These are phyloP conservation scores for Mycosphaerella sp. DNA, from an alignment of 2,329 filamentous ascomycete genomes.

Conservation along the genomic window DNA sequence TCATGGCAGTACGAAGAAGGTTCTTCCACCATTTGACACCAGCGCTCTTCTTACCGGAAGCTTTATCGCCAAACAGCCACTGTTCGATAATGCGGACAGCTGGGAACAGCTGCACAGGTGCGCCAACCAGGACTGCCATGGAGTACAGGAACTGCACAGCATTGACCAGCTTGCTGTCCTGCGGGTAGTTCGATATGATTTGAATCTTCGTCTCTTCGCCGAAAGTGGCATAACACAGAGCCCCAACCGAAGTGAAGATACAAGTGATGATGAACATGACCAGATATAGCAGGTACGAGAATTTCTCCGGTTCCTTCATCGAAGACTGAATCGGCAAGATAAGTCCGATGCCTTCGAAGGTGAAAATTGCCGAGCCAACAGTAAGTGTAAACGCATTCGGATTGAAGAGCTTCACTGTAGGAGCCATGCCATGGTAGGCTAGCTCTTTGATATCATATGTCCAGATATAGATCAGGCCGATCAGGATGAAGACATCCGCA, in stretches of 20 bases:
- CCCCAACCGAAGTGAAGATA: constrained; percentile 66
- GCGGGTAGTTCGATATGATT: constrained; percentile 70
- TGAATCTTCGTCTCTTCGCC: constrained; percentile 63
- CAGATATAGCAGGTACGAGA: constrained; percentile 57
- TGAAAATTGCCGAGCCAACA: constrained; percentile 68
- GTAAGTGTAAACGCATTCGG: constrained; percentile 63
- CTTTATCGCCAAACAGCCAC: constrained; percentile 57
- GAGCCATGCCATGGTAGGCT: constrained; percentile 50
- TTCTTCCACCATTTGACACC: constrained; percentile 75
- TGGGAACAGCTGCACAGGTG: constrained; percentile 69
- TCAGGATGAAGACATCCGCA: constrained; percentile 65
- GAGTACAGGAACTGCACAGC: constrained; percentile 70
- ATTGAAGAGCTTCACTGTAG: constrained; percentile 63
- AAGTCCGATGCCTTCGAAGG: constrained; percentile 71
- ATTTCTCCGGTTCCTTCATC: constrained; percentile 65
- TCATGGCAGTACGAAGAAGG: constrained; percentile 52
- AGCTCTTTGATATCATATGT: constrained; percentile 60
- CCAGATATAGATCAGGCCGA: constrained; percentile 68
- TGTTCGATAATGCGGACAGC: constrained; percentile 66
- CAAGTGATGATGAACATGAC: constrained; percentile 70
- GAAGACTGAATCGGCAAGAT: constrained; percentile 71
- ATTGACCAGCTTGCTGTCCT: constrained; percentile 65
- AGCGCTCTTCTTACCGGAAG: constrained; percentile 58
- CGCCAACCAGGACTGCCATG: constrained; percentile 65
- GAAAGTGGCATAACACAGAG: constrained; percentile 68